Conservation (phyloP, 2,329 filamentous ascomycete genomes). For the Mycosphaerella arachidis region DNA sequence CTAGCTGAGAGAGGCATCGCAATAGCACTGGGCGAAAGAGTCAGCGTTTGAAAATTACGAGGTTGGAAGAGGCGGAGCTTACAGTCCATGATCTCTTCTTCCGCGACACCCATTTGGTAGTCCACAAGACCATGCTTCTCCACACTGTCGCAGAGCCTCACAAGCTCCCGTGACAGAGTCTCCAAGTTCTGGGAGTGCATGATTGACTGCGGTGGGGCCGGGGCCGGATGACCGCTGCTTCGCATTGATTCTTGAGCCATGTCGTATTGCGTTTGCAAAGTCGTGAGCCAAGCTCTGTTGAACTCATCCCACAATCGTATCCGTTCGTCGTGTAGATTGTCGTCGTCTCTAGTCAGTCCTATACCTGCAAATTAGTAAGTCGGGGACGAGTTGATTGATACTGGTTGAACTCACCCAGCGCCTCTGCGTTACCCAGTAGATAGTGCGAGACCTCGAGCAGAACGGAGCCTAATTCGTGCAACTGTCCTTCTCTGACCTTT, state of each 20-base stretch:
- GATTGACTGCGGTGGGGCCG: slow-evolving; percentile 51
- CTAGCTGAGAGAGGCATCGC: slow-evolving; percentile 19
- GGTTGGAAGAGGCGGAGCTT: slow-evolving; percentile 35
- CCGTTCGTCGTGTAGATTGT: slow-evolving; percentile 67
- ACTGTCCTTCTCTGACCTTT: slow-evolving; percentile 59
- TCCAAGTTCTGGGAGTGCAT: slow-evolving; percentile 66
- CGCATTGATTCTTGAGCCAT: slow-evolving; percentile 58
- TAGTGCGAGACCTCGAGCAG: slow-evolving; percentile 62
- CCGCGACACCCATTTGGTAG: slow-evolving; percentile 95
- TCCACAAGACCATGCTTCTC: slow-evolving; percentile 93
- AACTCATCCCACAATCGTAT: slow-evolving; percentile 90
- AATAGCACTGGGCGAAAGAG: slow-evolving; percentile 16
- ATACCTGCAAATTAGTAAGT: slow-evolving; percentile 24
- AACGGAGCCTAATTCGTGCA: slow-evolving; percentile 56
- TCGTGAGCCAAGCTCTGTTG: slow-evolving; percentile 83
- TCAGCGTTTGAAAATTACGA: slow-evolving; percentile 6
- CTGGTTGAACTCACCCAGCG: slow-evolving; percentile 54
- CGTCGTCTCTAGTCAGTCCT: slow-evolving; percentile 84
- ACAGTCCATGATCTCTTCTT: slow-evolving; percentile 85
- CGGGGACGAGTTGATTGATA: slow-evolving; percentile 33
- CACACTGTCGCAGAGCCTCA: slow-evolving; percentile 77
- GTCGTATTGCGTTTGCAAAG: slow-evolving; percentile 80
- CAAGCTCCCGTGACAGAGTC: slow-evolving; percentile 75
- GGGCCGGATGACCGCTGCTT: slow-evolving; percentile 52
- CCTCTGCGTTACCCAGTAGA: slow-evolving; percentile 61